Percentiles rank a stretch among this genome's conserved stretches.
These are phyloP conservation scores for Pseudogymnoascus verrucosus DNA, from an alignment of 2,329 filamentous ascomycete species.

Conservation along the genomic window DNA sequence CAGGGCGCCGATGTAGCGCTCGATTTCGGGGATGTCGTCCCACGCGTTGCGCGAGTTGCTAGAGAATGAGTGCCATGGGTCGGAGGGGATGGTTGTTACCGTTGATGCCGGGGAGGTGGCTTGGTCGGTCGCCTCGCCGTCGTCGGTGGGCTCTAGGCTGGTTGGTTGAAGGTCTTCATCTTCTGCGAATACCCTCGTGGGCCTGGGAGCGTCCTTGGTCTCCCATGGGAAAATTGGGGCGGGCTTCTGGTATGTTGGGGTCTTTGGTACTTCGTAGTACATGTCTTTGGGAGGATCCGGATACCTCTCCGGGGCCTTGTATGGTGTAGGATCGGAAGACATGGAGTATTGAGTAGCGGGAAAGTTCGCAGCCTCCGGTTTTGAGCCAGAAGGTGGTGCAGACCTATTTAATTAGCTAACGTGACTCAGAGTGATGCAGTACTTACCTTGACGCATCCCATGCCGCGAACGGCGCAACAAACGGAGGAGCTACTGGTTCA, in stretches of 20 bases:
- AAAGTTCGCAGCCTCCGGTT: slow-evolving; percentile 79
- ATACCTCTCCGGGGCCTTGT: slow-evolving; percentile 68
- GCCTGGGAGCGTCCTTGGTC: slow-evolving; percentile 46
- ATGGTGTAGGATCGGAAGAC: slow-evolving; percentile 67
- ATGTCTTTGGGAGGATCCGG: slow-evolving; percentile 79
- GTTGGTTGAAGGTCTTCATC: slow-evolving; percentile 32
- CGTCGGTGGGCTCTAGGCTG: not conserved
- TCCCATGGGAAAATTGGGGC: slow-evolving; percentile 91
- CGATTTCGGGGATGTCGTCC: slow-evolving; percentile 86
- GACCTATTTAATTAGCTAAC: slow-evolving; percentile 23
- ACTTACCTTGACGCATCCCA: slow-evolving; percentile 44
- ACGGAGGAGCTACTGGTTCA: not conserved
- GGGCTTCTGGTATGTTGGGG: slow-evolving; percentile 50
- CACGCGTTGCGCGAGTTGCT: slow-evolving; percentile 68
- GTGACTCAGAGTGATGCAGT: slow-evolving; percentile 26
- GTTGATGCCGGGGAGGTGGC: slow-evolving; percentile 42
- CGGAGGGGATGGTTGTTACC: slow-evolving; percentile 38
- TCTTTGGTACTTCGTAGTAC: slow-evolving; percentile 75
- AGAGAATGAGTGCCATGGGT: slow-evolving; percentile 62
- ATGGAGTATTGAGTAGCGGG: slow-evolving; percentile 73
- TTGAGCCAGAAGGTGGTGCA: slow-evolving; percentile 56
- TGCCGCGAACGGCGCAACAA: slow-evolving; percentile 20
- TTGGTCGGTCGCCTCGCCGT: slow-evolving; percentile 13
- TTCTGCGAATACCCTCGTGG: slow-evolving; percentile 58
- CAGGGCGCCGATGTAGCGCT: slow-evolving; percentile 73